These are phyloP conservation scores for Rhizopogon vulgaris DNA, from an alignment of 768 basidiomycete genomes.

Conservation along the genomic window DNA sequence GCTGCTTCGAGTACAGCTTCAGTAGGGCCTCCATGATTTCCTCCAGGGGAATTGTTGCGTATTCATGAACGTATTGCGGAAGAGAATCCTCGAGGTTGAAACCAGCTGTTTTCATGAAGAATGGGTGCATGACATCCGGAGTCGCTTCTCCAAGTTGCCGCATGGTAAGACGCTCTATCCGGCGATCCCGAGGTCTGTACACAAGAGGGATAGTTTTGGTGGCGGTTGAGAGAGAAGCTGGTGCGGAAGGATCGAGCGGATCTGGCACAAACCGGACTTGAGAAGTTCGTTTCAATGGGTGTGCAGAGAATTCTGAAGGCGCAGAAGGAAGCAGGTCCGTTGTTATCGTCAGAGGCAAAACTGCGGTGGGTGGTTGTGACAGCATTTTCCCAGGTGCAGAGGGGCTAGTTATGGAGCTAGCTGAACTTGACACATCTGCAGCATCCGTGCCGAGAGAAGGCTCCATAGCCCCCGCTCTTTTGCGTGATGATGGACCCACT, in stretches of 20 bases:
- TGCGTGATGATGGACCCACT: constrained; percentile 25
- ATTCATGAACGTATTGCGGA: constrained; percentile 86
- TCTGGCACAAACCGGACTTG: not conserved
- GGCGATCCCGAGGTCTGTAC: constrained; percentile 53
- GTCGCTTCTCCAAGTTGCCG: constrained; percentile 86
- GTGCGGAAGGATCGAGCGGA: not conserved
- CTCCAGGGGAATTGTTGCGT: constrained; percentile 76
- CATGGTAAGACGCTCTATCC: constrained; percentile 78
- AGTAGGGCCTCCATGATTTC: constrained; percentile 78
- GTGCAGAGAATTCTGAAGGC: not conserved
- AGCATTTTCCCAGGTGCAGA: not conserved
- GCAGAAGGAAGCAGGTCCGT: no score
- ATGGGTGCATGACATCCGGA: constrained; percentile 82
- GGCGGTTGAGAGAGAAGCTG: not conserved
- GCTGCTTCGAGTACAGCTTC: constrained; percentile 70
- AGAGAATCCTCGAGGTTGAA: constrained; percentile 79
- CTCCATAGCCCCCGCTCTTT: constrained; percentile 29
- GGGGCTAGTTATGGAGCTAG: not conserved
- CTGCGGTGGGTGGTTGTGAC: not conserved
- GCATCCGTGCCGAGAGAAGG: not conserved
- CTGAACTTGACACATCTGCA: not conserved
- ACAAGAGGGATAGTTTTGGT: constrained; percentile 26
- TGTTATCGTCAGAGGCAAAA: not conserved
- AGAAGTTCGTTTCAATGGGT: not conserved
- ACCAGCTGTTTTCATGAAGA: constrained; percentile 80